Percentiles rank a stretch among this genome's conserved stretches.
phyloP scores from a whole-genome alignment of 441 rosid genomes.

The Aquilaria agallochum region DNA sequence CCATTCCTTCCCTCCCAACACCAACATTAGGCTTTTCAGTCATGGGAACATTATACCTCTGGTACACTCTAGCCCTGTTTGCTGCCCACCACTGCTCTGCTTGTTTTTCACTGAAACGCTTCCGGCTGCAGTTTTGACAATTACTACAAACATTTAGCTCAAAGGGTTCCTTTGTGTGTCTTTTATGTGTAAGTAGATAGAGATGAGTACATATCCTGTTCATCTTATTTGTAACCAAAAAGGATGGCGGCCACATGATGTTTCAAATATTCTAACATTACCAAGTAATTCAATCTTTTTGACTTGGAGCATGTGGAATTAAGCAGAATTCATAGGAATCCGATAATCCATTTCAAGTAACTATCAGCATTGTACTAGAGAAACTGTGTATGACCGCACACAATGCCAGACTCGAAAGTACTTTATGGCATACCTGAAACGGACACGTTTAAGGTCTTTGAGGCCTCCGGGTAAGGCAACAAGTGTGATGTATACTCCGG shows the following conservation, averaged over 20 bases:
- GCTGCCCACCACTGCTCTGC: conserved; percentile 63
- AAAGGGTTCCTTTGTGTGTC: too few relatives aligned
- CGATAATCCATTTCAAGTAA: background rate
- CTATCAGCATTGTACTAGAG: too few relatives aligned
- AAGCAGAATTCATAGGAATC: background rate
- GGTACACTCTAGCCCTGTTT: conserved; percentile 43
- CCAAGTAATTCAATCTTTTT: background rate
- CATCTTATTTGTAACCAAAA: too few relatives aligned
- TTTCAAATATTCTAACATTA: too few relatives aligned
- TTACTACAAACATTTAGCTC: too few relatives aligned
- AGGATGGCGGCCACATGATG: too few relatives aligned
- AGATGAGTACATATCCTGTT: background rate
- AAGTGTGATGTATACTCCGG: conserved; percentile 54
- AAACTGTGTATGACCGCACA: too few relatives aligned
- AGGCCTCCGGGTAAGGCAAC: conserved; percentile 48
- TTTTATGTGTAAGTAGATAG: too few relatives aligned
- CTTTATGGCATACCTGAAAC: conserved; percentile 44
- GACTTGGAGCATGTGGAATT: background rate
- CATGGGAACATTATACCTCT: conserved; percentile 36
- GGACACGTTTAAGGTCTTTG: conserved; percentile 60
- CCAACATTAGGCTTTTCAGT: conserved; percentile 32
- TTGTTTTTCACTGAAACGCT: conserved; percentile 49
- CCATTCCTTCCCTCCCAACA: conserved; percentile 31
- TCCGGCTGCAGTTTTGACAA: conserved; percentile 30
- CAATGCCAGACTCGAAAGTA: background rate